These are phyloP conservation scores for Telfairia occidentalis DNA, from an alignment of 331 rosid species.

Conservation along the genomic window DNA sequence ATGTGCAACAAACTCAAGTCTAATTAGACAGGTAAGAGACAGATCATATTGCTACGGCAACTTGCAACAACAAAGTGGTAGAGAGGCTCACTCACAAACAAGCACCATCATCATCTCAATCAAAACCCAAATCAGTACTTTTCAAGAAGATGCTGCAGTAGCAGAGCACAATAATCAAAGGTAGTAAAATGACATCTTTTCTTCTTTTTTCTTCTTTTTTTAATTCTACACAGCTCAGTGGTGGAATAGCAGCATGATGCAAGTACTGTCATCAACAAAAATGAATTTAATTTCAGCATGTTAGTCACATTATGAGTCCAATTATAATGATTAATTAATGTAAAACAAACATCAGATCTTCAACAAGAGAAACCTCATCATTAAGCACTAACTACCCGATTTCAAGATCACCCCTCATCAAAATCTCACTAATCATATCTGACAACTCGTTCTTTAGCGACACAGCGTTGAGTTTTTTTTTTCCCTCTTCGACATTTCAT, in stretches of 20 bases:
- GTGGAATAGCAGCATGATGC: not conserved
- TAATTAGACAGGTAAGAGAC: constrained; percentile 14
- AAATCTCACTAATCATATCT: not conserved
- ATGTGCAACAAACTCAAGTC: constrained; percentile 23
- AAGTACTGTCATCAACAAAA: not conserved
- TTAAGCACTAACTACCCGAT: not conserved
- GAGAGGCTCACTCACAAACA: constrained; percentile 2
- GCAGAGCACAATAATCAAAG: not conserved
- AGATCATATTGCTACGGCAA: constrained; percentile 7
- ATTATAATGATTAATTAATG: constrained; percentile 2
- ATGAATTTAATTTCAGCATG: constrained; percentile 8
- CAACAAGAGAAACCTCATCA: not conserved
- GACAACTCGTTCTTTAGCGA: not conserved
- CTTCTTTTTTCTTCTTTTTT: too few species aligned
- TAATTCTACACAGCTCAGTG: not conserved
- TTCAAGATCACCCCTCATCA: not conserved
- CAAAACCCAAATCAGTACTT: constrained; percentile 10
- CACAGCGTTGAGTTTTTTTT: not conserved
- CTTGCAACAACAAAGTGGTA: constrained; percentile 7
- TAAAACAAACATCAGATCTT: constrained; percentile 1
- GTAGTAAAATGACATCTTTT: not conserved
- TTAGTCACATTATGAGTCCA: constrained; percentile 4
- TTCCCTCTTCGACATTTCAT: not conserved
- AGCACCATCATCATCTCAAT: constrained; percentile 2
- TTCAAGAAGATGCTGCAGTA: not conserved